These are phyloP conservation scores for Lachnellula occidentalis DNA, from an alignment of 2,329 filamentous ascomycete genomes.

Conservation along the genomic window DNA sequence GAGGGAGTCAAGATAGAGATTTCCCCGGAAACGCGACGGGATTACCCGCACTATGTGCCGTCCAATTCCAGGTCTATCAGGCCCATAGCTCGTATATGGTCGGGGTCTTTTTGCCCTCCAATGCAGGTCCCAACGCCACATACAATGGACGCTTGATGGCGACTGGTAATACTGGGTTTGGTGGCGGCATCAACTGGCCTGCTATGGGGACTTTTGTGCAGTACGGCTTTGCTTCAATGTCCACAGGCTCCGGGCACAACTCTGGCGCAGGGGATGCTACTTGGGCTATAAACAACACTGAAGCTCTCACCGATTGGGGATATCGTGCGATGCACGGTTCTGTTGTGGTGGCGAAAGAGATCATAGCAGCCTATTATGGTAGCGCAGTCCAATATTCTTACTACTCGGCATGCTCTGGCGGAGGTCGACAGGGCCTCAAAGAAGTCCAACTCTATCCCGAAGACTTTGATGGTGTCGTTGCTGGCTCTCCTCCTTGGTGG, in stretches of 20 bases:
- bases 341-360: background rate
- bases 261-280: conserved; percentile 28
- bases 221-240: conserved; percentile 38
- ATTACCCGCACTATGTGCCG: background rate
- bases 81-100: background rate
- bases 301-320: conserved; percentile 32
- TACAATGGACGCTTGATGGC: conserved; percentile 28
- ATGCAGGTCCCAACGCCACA: too few species aligned
- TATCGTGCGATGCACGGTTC: conserved; percentile 16
- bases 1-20: background rate
- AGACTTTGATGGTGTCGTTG: conserved; percentile 44
- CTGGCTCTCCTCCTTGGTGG: conserved; percentile 33
- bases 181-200: conserved; percentile 42
- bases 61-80: background rate
- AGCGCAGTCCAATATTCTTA: conserved; percentile 30
- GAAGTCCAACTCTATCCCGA: conserved; percentile 39
- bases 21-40: background rate
- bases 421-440: conserved; percentile 42
- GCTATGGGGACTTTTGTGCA: conserved; percentile 37
- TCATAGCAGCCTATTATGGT: background rate
- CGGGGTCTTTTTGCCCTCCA: background rate
- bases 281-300: conserved; percentile 38
- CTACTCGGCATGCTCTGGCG: conserved; percentile 44
- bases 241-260: conserved; percentile 41
- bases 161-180: conserved; percentile 42